These are phyloP conservation scores for Kazachstania sp. DNA, from an alignment of 1,139 yeast species.

Conservation along the genomic window DNA sequence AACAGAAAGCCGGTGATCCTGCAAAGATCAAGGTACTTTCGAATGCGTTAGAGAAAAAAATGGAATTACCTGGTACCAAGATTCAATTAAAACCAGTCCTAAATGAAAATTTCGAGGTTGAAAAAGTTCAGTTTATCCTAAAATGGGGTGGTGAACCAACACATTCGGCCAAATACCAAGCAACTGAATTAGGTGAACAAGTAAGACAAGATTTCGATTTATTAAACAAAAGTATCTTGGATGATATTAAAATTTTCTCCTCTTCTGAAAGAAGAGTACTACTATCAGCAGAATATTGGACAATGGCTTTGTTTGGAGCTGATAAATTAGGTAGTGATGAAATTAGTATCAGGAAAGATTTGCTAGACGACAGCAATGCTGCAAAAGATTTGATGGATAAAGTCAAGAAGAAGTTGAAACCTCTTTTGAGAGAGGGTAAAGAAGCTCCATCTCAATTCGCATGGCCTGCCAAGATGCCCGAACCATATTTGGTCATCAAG, in stretches of 20 bases:
- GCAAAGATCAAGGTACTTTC: slow-evolving; percentile 68
- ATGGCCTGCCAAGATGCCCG: slow-evolving; percentile 98
- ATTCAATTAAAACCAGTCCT: slow-evolving; percentile 90
- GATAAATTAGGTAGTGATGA: slow-evolving; percentile 71
- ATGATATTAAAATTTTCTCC: slow-evolving; percentile 75
- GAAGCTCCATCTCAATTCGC: slow-evolving; percentile 99
- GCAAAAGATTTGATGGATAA: slow-evolving; percentile 97
- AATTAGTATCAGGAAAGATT: slow-evolving; percentile 76
- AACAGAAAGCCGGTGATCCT: slow-evolving; percentile 68
- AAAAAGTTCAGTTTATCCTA: slow-evolving; percentile 87
- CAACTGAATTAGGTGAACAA: slow-evolving; percentile 91
- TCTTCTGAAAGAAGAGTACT: slow-evolving; percentile 93
- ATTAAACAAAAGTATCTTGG: slow-evolving; percentile 71
- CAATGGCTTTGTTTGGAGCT: slow-evolving; percentile 69
- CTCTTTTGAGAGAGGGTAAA: slow-evolving; percentile 86
- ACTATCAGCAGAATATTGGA: slow-evolving; percentile 83
- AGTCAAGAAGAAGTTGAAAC: slow-evolving; percentile 93
- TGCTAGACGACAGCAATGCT: slow-evolving; percentile 93
- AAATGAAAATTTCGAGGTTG: slow-evolving; percentile 63
- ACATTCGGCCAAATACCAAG: slow-evolving; percentile 92
- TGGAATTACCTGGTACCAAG: slow-evolving; percentile 91
- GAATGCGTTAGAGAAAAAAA: slow-evolving; percentile 78
- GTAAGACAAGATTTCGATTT: slow-evolving; percentile 84
- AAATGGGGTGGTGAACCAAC: slow-evolving; percentile 99
- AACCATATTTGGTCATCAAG: slow-evolving; percentile 87